Conservation (phyloP, 2,329 filamentous ascomycete genomes). For the Hymenoscyphus linearis region DNA sequence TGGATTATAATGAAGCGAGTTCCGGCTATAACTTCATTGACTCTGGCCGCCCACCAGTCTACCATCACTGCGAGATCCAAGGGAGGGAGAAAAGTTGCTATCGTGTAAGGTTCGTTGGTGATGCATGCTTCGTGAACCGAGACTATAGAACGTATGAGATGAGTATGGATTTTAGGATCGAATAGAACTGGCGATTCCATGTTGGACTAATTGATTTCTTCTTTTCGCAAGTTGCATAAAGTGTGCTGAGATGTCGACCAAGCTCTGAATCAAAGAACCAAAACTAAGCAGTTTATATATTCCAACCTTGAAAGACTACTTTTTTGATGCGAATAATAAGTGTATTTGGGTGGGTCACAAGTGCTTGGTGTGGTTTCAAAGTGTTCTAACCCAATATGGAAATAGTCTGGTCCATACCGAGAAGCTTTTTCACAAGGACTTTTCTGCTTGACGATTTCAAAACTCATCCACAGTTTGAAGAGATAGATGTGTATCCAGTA, state of each 20-base stretch:
- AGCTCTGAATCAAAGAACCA: not conserved
- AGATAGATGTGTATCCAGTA: not conserved
- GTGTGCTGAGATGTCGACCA: not conserved
- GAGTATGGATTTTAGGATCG: constrained; percentile 40
- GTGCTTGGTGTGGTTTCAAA: not conserved
- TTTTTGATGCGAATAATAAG: not conserved
- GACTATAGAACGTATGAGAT: constrained; percentile 52
- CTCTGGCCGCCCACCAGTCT: constrained; percentile 50
- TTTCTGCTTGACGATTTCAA: too few species aligned
- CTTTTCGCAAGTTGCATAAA: not conserved
- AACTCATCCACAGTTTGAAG: too few species aligned
- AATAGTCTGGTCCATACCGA: too few species aligned
- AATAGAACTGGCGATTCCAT: constrained; percentile 34
- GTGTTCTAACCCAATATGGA: not conserved
- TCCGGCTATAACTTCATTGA: constrained; percentile 42
- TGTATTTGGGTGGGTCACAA: not conserved
- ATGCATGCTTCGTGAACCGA: constrained; percentile 55
- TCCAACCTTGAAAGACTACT: not conserved
- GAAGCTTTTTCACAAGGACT: too few species aligned
- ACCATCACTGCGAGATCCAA: constrained; percentile 51
- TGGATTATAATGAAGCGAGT: constrained; percentile 49
- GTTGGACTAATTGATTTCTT: not conserved
- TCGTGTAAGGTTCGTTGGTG: constrained; percentile 45
- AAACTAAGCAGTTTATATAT: not conserved
- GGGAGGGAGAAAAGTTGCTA: constrained; percentile 56